A percentile compares a stretch with the other conserved stretches of the same genome.
phyloP scores from a whole-genome alignment of 1,284 basidiomycete genomes.

The Apiotrichum mycotoxinovorans region DNA sequence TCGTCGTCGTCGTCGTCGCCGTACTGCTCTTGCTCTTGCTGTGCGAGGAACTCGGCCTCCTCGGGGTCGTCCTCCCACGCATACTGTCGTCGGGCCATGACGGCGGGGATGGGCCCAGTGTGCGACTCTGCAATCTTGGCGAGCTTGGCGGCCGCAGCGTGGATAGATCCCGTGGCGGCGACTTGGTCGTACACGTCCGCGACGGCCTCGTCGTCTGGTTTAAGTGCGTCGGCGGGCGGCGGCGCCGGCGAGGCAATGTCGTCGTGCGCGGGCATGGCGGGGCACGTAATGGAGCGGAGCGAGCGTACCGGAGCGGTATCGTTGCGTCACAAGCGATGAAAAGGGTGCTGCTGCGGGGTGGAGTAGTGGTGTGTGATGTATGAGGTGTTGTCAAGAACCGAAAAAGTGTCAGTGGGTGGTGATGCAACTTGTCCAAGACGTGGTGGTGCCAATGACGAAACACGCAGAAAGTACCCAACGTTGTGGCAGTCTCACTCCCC shows the following conservation, averaged over 20 bases:
- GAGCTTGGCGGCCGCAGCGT: slow-evolving; percentile 35
- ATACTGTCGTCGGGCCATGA: slow-evolving; percentile 7
- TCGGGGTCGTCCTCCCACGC: slow-evolving; percentile 31
- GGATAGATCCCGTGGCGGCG: slow-evolving; percentile 32
- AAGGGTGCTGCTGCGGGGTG: slow-evolving; percentile 12
- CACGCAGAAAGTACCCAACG: background rate
- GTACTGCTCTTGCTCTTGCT: too few relatives aligned
- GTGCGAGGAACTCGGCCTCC: slow-evolving; percentile 26
- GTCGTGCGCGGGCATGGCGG: too few relatives aligned
- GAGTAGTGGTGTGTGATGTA: background rate
- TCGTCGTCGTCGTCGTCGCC: slow-evolving; percentile 19
- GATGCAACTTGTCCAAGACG: too few relatives aligned
- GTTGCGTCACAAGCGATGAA: too few relatives aligned
- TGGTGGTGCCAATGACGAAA: background rate
- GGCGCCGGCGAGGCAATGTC: too few relatives aligned
- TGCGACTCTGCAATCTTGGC: slow-evolving; percentile 12
- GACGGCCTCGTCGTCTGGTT: slow-evolving; percentile 39
- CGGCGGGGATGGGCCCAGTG: background rate
- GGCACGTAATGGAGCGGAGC: too few relatives aligned
- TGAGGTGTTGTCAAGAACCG: too few relatives aligned
- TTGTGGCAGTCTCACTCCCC: too few relatives aligned
- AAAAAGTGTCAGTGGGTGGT: background rate
- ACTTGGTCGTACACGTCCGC: slow-evolving; percentile 38
- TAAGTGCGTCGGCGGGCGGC: slow-evolving; percentile 36
- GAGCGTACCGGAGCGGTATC: too few relatives aligned